Evolutionary conservation across 2,329 filamentous ascomycete species (phyloP).

Genomic region (Arthrobotrys sphaeroides): DNA sequence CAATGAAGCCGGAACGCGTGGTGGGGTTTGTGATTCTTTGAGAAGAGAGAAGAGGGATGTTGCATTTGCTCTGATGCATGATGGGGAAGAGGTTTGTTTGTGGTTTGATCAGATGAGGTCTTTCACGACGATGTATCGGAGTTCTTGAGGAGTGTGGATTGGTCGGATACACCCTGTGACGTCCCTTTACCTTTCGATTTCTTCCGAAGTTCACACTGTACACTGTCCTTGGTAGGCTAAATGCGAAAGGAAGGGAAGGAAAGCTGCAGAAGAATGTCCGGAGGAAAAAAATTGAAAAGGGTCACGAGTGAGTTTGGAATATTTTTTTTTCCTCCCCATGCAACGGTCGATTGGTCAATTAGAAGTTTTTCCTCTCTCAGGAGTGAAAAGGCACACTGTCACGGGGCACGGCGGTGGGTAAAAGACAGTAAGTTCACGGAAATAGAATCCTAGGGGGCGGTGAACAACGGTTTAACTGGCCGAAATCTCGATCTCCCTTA

Average conservation of each 20-base stretch:
- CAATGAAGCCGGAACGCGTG: constrained; percentile 48
- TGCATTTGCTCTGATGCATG: too few species aligned
- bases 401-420: background rate
- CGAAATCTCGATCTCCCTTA: constrained; percentile 13
- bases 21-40: background rate
- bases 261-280: background rate
- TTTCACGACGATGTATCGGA: too few species aligned
- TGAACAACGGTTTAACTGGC: background rate
- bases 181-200: background rate
- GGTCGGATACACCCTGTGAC: too few species aligned
- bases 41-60: too few species aligned
- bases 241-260: too few species aligned
- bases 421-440: background rate
- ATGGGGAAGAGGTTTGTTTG: too few species aligned
- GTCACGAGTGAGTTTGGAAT: constrained; percentile 20
- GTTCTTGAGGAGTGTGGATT: too few species aligned
- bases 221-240: background rate
- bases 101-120: too few species aligned
- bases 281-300: background rate
- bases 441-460: background rate
- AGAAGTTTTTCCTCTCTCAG: background rate
- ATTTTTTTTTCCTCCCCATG: background rate
- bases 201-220: too few species aligned
- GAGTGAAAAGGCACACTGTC: background rate
- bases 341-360: background rate